Evolutionary conservation across 441 rosid genomes (phyloP).

Genomic region (Omphalea diandra): DNA sequence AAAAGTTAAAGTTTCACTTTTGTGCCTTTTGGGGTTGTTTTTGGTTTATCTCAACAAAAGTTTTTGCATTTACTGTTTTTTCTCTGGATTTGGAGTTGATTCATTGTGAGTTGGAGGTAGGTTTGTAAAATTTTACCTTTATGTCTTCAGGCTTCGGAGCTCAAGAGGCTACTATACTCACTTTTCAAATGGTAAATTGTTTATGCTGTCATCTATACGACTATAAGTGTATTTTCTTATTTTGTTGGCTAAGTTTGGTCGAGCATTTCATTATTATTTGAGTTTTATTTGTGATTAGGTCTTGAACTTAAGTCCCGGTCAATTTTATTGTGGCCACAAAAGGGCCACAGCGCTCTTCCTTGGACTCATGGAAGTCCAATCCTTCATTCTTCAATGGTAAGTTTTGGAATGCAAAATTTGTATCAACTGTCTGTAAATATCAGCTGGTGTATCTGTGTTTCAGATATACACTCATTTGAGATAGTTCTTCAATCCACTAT

Average conservation of each 20-base stretch:
- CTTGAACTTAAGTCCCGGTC: conserved; percentile 33
- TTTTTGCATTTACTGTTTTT: not conserved
- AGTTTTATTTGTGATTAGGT: conserved; percentile 37
- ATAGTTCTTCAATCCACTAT: not conserved
- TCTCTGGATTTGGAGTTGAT: not conserved
- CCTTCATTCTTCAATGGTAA: conserved; percentile 47
- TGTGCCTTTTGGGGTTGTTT: not conserved
- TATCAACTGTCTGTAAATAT: conserved; percentile 2
- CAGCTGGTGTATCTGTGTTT: conserved; percentile 3
- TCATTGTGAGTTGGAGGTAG: conserved; percentile 1
- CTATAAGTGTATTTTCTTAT: not conserved
- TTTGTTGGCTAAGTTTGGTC: not conserved
- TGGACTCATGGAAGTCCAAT: conserved; percentile 35
- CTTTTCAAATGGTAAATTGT: conserved; percentile 45
- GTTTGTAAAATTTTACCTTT: conserved; percentile 7
- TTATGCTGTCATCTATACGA: no score
- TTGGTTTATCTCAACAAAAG: not conserved
- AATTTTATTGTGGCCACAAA: conserved; percentile 39
- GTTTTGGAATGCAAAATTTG: conserved; percentile 19
- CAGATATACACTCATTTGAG: not conserved
- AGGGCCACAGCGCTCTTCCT: no score
- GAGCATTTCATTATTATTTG: not conserved
- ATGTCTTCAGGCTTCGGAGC: conserved; percentile 48
- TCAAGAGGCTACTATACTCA: conserved; percentile 44
- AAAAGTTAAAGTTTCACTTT: not conserved